phyloP scores from a whole-genome alignment of 305 asterid genomes.

The Andrographis paniculata region DNA sequence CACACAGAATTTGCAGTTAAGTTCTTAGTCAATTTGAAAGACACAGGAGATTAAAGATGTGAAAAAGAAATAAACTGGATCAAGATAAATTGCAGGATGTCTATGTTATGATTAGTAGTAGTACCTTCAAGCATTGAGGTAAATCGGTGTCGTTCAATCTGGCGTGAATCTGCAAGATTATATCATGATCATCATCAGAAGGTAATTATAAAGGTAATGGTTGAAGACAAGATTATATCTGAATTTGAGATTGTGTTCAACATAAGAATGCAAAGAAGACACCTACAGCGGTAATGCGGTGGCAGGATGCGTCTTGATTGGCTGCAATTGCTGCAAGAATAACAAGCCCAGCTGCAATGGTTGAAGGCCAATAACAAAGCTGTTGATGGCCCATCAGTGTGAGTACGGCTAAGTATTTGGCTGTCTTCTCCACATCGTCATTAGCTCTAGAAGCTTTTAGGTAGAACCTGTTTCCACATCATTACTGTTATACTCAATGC shows the following conservation, averaged over 20 bases:
- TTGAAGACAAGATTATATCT: too few relatives aligned
- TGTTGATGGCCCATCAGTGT: slow-evolving; percentile 78
- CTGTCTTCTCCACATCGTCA: slow-evolving; percentile 50
- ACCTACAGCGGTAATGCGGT: slow-evolving; percentile 44
- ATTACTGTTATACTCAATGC: not conserved
- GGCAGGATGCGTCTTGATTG: slow-evolving; percentile 47
- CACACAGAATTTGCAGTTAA: slow-evolving; percentile 15
- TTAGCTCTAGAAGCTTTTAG: slow-evolving; percentile 67
- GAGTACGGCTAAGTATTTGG: slow-evolving; percentile 65
- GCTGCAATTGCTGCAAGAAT: slow-evolving; percentile 63
- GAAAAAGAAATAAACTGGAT: slow-evolving; percentile 1
- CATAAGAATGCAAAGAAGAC: too few relatives aligned
- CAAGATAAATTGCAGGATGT: not conserved
- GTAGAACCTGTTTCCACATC: slow-evolving; percentile 65
- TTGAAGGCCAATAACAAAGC: slow-evolving; percentile 89
- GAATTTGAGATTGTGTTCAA: too few relatives aligned
- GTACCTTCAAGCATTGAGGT: slow-evolving; percentile 86
- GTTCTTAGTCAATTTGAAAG: not conserved
- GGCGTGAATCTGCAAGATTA: slow-evolving; percentile 63
- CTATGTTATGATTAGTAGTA: not conserved
- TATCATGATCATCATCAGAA: too few relatives aligned
- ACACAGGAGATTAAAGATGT: not conserved
- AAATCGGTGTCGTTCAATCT: slow-evolving; percentile 47
- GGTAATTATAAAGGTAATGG: not conserved
- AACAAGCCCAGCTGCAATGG: slow-evolving; percentile 87